A percentile compares a stretch with the other conserved stretches of the same genome.
Evolutionary conservation across 805 yeast genomes (phyloP).

Genomic region (Candida argentea): DNA sequence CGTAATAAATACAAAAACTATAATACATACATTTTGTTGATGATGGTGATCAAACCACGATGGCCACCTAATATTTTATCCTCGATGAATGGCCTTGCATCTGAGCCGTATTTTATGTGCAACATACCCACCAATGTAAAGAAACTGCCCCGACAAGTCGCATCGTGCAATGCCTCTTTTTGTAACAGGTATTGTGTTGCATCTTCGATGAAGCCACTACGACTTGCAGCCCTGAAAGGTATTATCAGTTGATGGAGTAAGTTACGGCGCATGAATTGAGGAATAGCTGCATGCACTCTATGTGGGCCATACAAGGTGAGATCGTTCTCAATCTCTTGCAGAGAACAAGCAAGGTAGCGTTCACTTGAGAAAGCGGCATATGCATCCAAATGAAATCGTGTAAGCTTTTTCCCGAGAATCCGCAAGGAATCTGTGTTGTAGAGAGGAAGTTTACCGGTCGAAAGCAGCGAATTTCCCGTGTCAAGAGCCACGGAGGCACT

Average conservation of each 20-base stretch:
- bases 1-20: too few species aligned
- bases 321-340: constrained; percentile 16
- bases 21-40: too few species aligned
- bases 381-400: constrained; percentile 13
- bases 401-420: constrained; percentile 17
- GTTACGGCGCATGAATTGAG: constrained; percentile 22
- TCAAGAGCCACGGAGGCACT: constrained; percentile 7
- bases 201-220: constrained; percentile 9
- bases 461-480: background rate
- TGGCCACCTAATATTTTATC: constrained; percentile 17
- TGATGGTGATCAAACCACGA: constrained; percentile 23
- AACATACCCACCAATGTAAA: constrained; percentile 28
- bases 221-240: constrained; percentile 22
- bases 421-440: background rate
- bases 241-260: constrained; percentile 16
- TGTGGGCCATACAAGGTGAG: constrained; percentile 11
- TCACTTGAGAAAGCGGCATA: constrained; percentile 19
- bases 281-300: constrained; percentile 11
- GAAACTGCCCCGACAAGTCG: constrained; percentile 25
- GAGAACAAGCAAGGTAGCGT: constrained; percentile 19
- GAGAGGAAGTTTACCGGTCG: background rate
- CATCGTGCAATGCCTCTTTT: constrained; percentile 9
- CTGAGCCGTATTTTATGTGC: constrained; percentile 15
- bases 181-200: constrained; percentile 4
- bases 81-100: constrained; percentile 8